Evolutionary conservation across 768 basidiomycete genomes (phyloP).

Genomic region (Kwoniella botswanensis): DNA sequence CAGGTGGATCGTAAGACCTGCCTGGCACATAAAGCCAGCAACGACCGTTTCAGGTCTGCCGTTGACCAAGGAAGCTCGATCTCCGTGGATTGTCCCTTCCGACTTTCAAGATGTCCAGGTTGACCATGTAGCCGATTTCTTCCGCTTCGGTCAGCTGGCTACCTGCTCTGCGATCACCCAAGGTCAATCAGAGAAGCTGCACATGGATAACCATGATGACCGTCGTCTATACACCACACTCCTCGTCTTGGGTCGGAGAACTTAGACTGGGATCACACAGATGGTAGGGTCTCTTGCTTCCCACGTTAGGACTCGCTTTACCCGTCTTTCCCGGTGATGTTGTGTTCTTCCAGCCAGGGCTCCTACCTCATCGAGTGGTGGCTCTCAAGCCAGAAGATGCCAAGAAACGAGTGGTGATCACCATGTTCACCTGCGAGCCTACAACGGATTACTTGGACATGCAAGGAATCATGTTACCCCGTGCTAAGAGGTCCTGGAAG

Average conservation of each 20-base stretch:
- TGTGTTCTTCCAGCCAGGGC: constrained; percentile 15
- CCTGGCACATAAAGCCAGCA: background rate
- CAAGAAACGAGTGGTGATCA: constrained; percentile 12
- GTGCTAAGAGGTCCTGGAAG: background rate
- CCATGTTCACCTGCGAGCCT: constrained; percentile 11
- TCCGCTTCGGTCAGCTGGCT: constrained; percentile 11
- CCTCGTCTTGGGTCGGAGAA: background rate
- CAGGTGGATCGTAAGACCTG: background rate
- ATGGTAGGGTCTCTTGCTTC: constrained; percentile 7
- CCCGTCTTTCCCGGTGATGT: constrained; percentile 22
- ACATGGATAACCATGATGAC: constrained; percentile 12
- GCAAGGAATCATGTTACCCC: background rate
- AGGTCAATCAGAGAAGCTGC: constrained; percentile 21
- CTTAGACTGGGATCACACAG: background rate
- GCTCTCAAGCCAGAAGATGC: constrained; percentile 3
- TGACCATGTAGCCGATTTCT: constrained; percentile 1
- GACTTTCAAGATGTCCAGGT: background rate
- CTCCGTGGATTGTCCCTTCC: no score
- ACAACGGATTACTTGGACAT: background rate
- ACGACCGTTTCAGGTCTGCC: background rate
- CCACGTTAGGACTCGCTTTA: constrained; percentile 7
- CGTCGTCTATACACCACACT: constrained; percentile 13
- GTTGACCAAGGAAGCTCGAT: background rate
- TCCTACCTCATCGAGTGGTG: constrained; percentile 14
- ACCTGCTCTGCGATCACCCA: constrained; percentile 6